Evolutionary conservation across 768 basidiomycete genomes (phyloP).

Genomic region (Tricholomella constricta): DNA sequence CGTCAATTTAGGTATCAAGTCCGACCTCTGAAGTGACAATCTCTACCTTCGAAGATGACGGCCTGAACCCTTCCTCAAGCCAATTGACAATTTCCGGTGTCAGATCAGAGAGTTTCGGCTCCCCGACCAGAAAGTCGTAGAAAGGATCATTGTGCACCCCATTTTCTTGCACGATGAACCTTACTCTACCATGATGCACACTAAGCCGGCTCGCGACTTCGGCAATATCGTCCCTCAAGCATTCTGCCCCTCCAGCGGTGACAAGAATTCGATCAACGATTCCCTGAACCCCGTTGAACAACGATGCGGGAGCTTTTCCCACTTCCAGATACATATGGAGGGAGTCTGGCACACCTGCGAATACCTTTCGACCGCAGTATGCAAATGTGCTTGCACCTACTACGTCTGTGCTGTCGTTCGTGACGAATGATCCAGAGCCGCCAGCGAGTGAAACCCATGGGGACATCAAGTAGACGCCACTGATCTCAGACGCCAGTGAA

Average conservation of each 20-base stretch:
- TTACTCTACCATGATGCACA: conserved; percentile 3
- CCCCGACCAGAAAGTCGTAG: conserved; percentile 19
- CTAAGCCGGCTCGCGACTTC: conserved; percentile 19
- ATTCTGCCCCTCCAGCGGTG: conserved; percentile 34
- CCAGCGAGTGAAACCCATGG: conserved; percentile 27
- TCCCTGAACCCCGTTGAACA: conserved; percentile 33
- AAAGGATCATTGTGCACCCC: conserved; percentile 38
- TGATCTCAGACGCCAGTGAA: conserved; percentile 17
- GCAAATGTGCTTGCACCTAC: conserved; percentile 7
- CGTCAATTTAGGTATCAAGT: no score
- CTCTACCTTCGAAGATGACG: no score
- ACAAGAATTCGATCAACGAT: conserved; percentile 34
- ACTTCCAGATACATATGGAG: conserved; percentile 30
- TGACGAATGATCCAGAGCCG: conserved; percentile 10
- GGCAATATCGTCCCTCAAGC: conserved; percentile 32
- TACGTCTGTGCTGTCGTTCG: conserved; percentile 19
- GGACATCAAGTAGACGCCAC: conserved; percentile 33
- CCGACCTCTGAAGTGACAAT: no score
- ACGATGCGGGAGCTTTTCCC: conserved; percentile 27
- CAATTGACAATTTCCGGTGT: conserved; percentile 24
- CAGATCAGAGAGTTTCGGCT: conserved; percentile 17
- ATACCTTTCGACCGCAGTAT: conserved; percentile 13
- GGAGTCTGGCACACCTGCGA: conserved; percentile 15
- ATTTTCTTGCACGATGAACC: conserved; percentile 26
- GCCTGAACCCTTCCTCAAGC: conserved; percentile 21